Evolutionary conservation across 495 filamentous ascomycete species (phyloP).

Genomic region (Xylaria acuta): DNA sequence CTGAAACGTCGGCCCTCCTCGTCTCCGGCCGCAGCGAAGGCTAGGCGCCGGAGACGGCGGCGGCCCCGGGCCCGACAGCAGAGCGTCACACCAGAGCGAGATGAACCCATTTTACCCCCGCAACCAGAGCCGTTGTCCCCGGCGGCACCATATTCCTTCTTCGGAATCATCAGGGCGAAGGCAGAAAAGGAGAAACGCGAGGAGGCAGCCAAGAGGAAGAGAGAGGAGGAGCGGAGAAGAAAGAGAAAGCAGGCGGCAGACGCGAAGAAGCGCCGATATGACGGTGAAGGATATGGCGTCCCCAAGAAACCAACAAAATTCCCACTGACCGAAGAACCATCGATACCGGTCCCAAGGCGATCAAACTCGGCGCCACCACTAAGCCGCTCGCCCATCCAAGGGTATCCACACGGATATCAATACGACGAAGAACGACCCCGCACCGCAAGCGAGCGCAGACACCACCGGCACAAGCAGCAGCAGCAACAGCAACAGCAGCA

Average conservation of each 20-base stretch:
- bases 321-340: neutral
- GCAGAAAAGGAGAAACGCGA: slow-evolving; percentile 14
- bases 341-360: neutral
- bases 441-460: neutral
- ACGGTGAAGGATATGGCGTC: neutral
- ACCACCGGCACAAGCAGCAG: neutral
- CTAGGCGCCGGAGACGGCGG: slow-evolving; percentile 16
- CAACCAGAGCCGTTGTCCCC: slow-evolving; percentile 7
- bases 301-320: neutral
- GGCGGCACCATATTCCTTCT: neutral
- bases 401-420: neutral
- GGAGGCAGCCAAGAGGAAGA: neutral
- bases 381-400: neutral
- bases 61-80: slow-evolving; percentile 6
- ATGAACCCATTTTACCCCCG: slow-evolving; percentile 14
- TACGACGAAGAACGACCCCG: neutral
- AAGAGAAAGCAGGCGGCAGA: neutral
- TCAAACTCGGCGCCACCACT: slow-evolving; percentile 12
- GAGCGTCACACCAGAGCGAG: neutral
- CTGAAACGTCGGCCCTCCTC: neutral
- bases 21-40: slow-evolving; percentile 17
- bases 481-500: neutral
- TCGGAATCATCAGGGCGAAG: slow-evolving; percentile 18
- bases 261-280: neutral
- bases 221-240: neutral